phyloP scores from a whole-genome alignment of 2,329 filamentous ascomycete species.

The Cercospora nicotianae region DNA sequence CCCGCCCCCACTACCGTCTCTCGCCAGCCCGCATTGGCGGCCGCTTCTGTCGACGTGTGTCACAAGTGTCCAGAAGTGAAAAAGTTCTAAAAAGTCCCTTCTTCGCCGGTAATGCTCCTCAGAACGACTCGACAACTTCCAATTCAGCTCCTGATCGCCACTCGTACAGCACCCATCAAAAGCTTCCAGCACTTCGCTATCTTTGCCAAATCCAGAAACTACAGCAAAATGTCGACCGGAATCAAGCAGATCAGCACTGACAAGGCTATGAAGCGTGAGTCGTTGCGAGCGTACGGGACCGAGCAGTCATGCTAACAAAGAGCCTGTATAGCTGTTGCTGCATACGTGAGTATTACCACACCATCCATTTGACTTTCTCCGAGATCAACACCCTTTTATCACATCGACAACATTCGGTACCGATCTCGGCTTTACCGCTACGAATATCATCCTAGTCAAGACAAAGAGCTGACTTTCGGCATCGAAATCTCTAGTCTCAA shows the following conservation, averaged over 20 bases:
- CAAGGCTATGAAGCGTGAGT: constrained; percentile 17
- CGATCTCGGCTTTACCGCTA: background rate
- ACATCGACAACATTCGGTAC: background rate
- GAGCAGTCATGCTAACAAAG: background rate
- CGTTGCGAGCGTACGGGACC: background rate
- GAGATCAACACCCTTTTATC: background rate
- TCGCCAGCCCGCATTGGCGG: constrained; percentile 2
- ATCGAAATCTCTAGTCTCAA: constrained; percentile 43
- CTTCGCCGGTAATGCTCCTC: constrained; percentile 9
- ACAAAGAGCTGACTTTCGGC: constrained; percentile 3
- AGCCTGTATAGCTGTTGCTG: constrained; percentile 41
- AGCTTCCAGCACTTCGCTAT: background rate
- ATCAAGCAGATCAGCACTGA: constrained; percentile 16
- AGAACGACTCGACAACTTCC: constrained; percentile 8
- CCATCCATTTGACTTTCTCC: background rate
- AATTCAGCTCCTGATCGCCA: constrained; percentile 7
- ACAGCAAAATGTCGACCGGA: constrained; percentile 8
- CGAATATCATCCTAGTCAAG: background rate
- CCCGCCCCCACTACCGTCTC: constrained; percentile 9
- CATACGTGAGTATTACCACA: constrained; percentile 42
- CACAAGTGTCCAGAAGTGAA: constrained; percentile 1
- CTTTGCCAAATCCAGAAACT: background rate
- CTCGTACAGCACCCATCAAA: background rate
- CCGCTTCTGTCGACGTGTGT: constrained; percentile 10
- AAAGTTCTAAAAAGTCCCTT: constrained; percentile 2